A percentile compares a stretch with the other conserved stretches of the same genome.
These are phyloP conservation scores for Kwoniella newhampshirensis DNA, from an alignment of 768 basidiomycete genomes.

Conservation along the genomic window DNA sequence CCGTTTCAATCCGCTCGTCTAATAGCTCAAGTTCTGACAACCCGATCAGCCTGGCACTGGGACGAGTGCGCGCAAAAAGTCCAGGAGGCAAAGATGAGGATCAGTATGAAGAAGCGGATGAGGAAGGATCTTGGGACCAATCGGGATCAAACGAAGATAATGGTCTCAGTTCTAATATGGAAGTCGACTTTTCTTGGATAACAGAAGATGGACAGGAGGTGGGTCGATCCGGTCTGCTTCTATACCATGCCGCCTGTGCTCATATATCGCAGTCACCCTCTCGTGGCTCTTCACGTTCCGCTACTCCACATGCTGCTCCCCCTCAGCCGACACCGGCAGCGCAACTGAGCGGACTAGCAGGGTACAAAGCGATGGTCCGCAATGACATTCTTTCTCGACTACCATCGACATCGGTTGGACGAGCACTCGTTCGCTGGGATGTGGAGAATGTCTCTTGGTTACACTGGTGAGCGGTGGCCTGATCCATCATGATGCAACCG, in stretches of 20 bases:
- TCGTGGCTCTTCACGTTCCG: neutral
- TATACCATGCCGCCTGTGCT: too few species aligned
- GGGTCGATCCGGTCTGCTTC: neutral
- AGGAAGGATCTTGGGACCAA: neutral
- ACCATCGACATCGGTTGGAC: conserved; percentile 4
- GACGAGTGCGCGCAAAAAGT: conserved; percentile 7
- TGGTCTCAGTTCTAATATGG: neutral
- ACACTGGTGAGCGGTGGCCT: conserved; percentile 12
- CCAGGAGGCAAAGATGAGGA: conserved; percentile 13
- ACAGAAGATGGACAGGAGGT: neutral
- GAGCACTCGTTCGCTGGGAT: conserved; percentile 12
- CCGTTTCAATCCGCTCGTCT: neutral
- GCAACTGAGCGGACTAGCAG: neutral
- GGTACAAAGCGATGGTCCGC: neutral
- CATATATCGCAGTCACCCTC: neutral
- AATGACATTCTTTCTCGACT: conserved; percentile 1
- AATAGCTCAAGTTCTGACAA: neutral
- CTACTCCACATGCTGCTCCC: neutral
- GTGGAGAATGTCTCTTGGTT: conserved; percentile 19
- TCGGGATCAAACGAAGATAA: neutral
- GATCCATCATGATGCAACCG: too few species aligned
- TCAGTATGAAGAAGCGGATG: neutral
- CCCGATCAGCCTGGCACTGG: conserved; percentile 15
- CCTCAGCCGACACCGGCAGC: neutral
- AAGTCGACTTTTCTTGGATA: neutral